phyloP scores from a whole-genome alignment of 2,329 filamentous ascomycete species.

The Fusarium hostae region DNA sequence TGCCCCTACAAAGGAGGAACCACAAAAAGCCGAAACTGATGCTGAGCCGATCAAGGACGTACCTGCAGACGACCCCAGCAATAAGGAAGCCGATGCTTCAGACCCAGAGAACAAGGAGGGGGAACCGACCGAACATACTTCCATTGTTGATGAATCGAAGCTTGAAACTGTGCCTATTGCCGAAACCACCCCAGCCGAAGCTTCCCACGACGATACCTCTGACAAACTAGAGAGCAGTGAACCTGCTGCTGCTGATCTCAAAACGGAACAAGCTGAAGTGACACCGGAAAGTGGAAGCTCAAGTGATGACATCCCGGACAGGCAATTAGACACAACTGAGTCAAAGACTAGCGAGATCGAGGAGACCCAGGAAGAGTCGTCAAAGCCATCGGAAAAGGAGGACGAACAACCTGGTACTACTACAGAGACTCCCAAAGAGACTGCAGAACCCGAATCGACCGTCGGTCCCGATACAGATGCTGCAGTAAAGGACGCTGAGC shows the following conservation, averaged over 20 bases:
- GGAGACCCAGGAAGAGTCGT: slow-evolving; percentile 5
- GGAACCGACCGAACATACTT: background rate
- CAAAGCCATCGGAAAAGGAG: slow-evolving; percentile 1
- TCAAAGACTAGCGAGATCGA: background rate
- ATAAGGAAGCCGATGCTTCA: background rate
- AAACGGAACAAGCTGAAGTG: slow-evolving; percentile 1
- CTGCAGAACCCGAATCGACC: background rate
- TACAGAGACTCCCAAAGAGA: slow-evolving; percentile 10
- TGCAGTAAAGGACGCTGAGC: background rate
- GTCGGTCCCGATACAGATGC: slow-evolving; percentile 7
- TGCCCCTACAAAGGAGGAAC: slow-evolving; percentile 2
- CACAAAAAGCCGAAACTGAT: background rate
- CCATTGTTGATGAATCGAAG: background rate
- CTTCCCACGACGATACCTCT: background rate
- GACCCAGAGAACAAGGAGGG: background rate
- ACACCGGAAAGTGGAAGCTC: background rate
- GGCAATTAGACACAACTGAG: background rate
- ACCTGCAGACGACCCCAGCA: background rate
- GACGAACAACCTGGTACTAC: slow-evolving; percentile 5
- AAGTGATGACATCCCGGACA: background rate
- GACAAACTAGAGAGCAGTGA: slow-evolving; percentile 5
- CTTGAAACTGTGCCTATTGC: background rate
- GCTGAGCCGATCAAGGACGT: background rate
- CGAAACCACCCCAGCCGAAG: background rate
- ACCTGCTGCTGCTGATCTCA: background rate